Conservation (phyloP, 2,329 filamentous ascomycete species). For the Neocatenulostroma microsporum region DNA sequence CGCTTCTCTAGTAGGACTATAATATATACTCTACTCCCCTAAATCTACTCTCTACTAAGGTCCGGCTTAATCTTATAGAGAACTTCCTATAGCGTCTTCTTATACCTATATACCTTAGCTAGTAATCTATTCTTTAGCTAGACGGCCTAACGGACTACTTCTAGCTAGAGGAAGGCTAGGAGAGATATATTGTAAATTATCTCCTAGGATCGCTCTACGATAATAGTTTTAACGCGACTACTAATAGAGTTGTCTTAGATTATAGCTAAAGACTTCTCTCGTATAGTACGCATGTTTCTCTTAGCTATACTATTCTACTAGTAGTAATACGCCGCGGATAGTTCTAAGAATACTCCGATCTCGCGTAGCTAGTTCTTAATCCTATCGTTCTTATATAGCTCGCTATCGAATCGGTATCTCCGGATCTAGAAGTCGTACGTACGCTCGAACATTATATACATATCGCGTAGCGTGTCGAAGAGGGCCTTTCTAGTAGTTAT, state of each 20-base stretch:
- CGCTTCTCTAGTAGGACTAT: background rate
- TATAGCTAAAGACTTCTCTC: slow-evolving; percentile 3
- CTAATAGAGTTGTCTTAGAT: slow-evolving; percentile 1
- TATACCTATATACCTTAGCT: background rate
- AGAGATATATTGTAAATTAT: background rate
- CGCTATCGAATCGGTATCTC: slow-evolving; percentile 1
- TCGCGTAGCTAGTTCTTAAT: background rate
- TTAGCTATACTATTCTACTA: slow-evolving; percentile 3
- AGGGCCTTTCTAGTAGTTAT: background rate
- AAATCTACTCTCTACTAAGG: background rate
- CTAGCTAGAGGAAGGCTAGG: background rate
- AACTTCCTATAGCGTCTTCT: slow-evolving; percentile 3
- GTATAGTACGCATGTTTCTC: background rate
- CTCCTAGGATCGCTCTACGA: background rate
- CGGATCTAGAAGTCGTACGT: background rate
- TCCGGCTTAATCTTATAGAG: background rate
- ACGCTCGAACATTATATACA: background rate
- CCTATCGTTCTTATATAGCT: background rate
- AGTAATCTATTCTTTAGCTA: slow-evolving; percentile 4
- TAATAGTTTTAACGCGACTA: background rate
- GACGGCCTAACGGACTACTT: background rate
- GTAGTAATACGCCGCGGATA: background rate
- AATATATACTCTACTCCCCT: slow-evolving; percentile 1
- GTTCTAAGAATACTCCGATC: background rate
- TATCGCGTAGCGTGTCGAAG: background rate